These are phyloP conservation scores for Boletus insuetus DNA, from an alignment of 768 basidiomycete species.

Conservation along the genomic window DNA sequence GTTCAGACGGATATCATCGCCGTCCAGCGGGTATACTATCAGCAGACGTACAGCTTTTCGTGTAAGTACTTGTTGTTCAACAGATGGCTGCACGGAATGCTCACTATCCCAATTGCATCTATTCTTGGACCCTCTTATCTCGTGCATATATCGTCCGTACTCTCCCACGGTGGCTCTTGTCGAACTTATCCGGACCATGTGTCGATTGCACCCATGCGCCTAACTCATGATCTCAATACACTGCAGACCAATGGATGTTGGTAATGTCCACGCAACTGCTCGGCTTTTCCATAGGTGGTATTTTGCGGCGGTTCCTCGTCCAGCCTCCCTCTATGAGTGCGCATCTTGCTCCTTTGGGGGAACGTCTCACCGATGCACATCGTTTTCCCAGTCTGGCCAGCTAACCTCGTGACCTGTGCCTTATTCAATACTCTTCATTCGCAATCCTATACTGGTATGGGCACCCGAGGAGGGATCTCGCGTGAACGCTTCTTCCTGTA, in stretches of 20 bases:
- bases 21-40: constrained; percentile 69
- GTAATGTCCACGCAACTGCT: constrained; percentile 73
- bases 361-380: constrained; percentile 6
- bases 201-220: background rate
- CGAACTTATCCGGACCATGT: background rate
- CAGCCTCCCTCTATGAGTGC: constrained; percentile 63
- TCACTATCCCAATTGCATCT: background rate
- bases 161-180: background rate
- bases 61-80: constrained; percentile 30
- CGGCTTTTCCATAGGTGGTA: constrained; percentile 60
- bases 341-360: constrained; percentile 4
- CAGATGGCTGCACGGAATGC: background rate
- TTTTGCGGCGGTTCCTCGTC: constrained; percentile 60
- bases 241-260: constrained; percentile 54
- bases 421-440: constrained; percentile 75
- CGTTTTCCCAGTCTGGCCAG: constrained; percentile 66
- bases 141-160: no score
- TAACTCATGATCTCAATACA: background rate
- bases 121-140: no score
- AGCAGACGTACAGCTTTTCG: constrained; percentile 51
- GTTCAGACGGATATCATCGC: constrained; percentile 64
- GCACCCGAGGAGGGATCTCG: constrained; percentile 44
- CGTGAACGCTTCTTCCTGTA: constrained; percentile 53
- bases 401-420: constrained; percentile 65
- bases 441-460: constrained; percentile 43